These are phyloP conservation scores for Pseudodiploospora longispora DNA, from an alignment of 2,329 filamentous ascomycete species.

Conservation along the genomic window DNA sequence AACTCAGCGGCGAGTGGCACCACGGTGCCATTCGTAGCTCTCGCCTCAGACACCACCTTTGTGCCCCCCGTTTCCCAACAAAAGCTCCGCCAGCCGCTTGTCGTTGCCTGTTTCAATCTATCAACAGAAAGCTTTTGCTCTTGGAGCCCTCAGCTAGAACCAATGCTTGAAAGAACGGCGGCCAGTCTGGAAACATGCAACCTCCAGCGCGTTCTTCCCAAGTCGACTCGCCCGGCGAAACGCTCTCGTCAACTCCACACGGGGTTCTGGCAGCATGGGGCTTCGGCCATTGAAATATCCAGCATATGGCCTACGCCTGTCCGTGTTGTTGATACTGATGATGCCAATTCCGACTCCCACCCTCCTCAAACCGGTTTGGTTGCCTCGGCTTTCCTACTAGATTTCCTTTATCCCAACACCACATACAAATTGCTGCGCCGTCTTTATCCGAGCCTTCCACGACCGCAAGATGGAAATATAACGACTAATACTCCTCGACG, in stretches of 20 bases:
- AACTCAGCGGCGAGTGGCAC: background rate
- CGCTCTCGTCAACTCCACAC: constrained; percentile 37
- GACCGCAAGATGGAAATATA: constrained; percentile 13
- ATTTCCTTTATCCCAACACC: constrained; percentile 47
- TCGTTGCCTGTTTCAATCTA: constrained; percentile 7
- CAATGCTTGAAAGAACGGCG: constrained; percentile 52
- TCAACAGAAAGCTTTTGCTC: constrained; percentile 4
- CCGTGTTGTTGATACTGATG: constrained; percentile 15
- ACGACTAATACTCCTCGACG: constrained; percentile 12
- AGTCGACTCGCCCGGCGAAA: constrained; percentile 24
- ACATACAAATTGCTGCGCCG: constrained; percentile 35
- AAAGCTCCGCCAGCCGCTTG: too few species aligned
- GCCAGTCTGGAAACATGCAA: constrained; percentile 48
- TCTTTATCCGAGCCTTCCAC: constrained; percentile 21
- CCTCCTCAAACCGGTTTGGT: constrained; percentile 23
- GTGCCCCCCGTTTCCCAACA: too few species aligned
- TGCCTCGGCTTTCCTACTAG: constrained; percentile 44
- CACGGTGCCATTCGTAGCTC: constrained; percentile 1
- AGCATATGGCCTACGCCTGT: constrained; percentile 31
- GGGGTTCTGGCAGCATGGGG: constrained; percentile 48
- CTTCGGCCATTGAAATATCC: constrained; percentile 39
- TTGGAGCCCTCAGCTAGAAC: constrained; percentile 11
- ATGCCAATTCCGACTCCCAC: constrained; percentile 14
- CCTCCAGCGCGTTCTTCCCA: constrained; percentile 43
- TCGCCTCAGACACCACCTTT: too few species aligned